Evolutionary conservation across 169 alveolate species (phyloP).

Genomic region (Perkinsus olseni): DNA sequence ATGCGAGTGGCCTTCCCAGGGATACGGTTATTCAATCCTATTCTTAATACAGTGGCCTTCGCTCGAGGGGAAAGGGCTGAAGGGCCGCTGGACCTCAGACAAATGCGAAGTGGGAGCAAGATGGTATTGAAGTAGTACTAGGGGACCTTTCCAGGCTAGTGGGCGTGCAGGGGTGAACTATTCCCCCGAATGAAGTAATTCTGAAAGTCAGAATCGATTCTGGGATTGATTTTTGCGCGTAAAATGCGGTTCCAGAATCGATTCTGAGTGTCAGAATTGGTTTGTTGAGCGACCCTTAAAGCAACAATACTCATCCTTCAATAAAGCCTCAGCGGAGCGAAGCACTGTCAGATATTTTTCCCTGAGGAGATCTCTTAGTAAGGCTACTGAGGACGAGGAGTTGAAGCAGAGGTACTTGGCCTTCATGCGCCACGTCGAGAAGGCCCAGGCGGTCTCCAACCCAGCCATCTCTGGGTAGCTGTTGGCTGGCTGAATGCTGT

Average conservation of each 20-base stretch:
- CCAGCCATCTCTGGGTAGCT: not conserved
- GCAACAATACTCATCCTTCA: too few species aligned
- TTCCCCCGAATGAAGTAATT: too few species aligned
- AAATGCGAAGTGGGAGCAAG: not conserved
- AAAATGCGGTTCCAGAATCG: too few species aligned
- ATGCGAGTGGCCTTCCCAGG: not conserved
- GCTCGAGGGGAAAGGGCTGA: not conserved
- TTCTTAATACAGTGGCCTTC: not conserved
- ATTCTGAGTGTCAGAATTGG: too few species aligned
- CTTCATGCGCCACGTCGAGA: not conserved
- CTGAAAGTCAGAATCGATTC: too few species aligned
- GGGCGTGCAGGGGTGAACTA: too few species aligned
- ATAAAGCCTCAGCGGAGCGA: not conserved
- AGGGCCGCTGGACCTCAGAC: not conserved
- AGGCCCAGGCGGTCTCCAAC: not conserved
- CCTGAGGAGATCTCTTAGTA: not conserved
- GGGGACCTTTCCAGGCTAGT: too few species aligned
- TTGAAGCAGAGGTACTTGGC: not conserved
- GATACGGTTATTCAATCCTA: not conserved
- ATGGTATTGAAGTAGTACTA: not conserved
- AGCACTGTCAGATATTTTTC: not conserved
- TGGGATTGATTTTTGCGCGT: too few species aligned
- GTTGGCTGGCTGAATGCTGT: not conserved
- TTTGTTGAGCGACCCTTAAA: too few species aligned
- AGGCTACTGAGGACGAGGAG: not conserved